Evolutionary conservation across 345 rosid genomes (phyloP).

Genomic region (Corymbia maculata): DNA sequence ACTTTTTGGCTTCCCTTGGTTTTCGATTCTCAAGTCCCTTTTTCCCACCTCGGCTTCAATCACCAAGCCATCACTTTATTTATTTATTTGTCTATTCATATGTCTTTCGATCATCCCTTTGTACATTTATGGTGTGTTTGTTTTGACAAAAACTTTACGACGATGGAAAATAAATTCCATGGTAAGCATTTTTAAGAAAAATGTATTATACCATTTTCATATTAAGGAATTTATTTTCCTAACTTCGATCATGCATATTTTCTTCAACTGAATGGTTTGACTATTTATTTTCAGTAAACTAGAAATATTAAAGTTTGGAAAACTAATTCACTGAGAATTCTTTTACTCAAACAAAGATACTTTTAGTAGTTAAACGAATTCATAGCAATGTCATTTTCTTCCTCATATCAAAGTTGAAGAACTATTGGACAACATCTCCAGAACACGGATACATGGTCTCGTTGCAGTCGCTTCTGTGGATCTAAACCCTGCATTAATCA

Average conservation of each 20-base stretch:
- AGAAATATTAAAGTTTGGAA: too few relatives aligned
- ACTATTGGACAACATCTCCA: neutral
- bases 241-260: neutral
- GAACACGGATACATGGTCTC: neutral
- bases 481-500: neutral
- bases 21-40: neutral
- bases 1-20: neutral
- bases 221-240: too few relatives aligned
- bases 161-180: too few relatives aligned
- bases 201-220: too few relatives aligned
- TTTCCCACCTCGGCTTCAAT: neutral
- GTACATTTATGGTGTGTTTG: too few relatives aligned
- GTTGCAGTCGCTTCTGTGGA: neutral
- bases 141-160: too few relatives aligned
- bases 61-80: neutral
- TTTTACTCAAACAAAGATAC: too few relatives aligned
- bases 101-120: neutral
- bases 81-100: neutral
- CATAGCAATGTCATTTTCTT: neutral
- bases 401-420: neutral
- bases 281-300: too few relatives aligned
- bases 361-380: neutral
- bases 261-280: accelerated
- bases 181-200: too few relatives aligned
- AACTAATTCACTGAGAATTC: accelerated